These are phyloP conservation scores for Talaromyces albobiverticillius DNA, from an alignment of 2,329 filamentous ascomycete species.

Conservation along the genomic window DNA sequence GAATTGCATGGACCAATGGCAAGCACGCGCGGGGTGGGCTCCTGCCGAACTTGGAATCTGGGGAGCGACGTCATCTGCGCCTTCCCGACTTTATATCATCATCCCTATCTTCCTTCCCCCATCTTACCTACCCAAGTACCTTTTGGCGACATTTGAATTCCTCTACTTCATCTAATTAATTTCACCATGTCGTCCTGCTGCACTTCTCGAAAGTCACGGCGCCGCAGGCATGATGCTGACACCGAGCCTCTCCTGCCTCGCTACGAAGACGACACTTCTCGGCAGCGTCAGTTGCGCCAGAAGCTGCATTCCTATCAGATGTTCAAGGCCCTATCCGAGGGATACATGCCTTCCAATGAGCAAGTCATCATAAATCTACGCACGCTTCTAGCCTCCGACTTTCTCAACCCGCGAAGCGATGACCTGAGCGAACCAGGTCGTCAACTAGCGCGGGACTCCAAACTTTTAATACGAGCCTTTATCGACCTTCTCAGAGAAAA, in stretches of 20 bases:
- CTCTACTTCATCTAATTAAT: too few species aligned
- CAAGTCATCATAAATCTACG: constrained; percentile 77
- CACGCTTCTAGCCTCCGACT: constrained; percentile 71
- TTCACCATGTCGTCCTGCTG: constrained; percentile 62
- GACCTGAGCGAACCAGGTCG: constrained; percentile 76
- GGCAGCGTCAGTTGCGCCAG: constrained; percentile 76
- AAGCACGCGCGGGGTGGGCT: background rate
- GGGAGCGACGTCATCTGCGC: constrained; percentile 14
- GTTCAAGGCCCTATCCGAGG: constrained; percentile 73
- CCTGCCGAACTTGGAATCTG: constrained; percentile 4
- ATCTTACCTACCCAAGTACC: background rate
- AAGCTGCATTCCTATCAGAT: constrained; percentile 95
- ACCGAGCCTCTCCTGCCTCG: constrained; percentile 76
- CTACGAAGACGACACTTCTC: constrained; percentile 69
- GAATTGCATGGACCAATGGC: constrained; percentile 2
- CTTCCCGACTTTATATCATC: background rate
- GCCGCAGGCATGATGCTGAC: constrained; percentile 54
- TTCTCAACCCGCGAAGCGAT: constrained; percentile 71
- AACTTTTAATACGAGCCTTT: constrained; percentile 72
- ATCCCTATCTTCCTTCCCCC: background rate
- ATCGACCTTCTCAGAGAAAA: constrained; percentile 81
- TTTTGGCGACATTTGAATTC: too few species aligned
- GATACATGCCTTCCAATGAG: constrained; percentile 89
- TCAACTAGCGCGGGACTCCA: constrained; percentile 67
- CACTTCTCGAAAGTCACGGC: constrained; percentile 49